phyloP scores from a whole-genome alignment of 2,329 filamentous ascomycete species.

The Cryphonectria japonica region DNA sequence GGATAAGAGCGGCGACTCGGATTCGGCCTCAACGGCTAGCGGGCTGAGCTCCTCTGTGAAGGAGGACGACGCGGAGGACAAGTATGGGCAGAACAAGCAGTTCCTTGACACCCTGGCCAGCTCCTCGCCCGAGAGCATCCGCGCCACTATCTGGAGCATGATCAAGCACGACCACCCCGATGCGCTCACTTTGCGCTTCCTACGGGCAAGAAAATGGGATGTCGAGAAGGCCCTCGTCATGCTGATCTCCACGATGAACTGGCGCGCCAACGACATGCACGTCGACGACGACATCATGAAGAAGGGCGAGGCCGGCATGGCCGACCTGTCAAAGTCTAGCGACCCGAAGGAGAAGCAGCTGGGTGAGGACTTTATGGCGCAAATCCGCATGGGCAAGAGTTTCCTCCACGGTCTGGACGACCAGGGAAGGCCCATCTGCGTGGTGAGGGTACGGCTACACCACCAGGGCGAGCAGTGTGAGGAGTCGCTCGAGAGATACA shows the following conservation, averaged over 20 bases:
- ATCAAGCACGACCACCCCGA: constrained; percentile 95
- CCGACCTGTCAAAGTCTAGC: constrained; percentile 59
- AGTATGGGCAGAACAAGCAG: constrained; percentile 87
- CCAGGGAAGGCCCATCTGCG: constrained; percentile 81
- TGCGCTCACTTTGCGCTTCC: constrained; percentile 77
- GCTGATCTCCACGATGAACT: constrained; percentile 92
- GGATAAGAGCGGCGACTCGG: constrained; percentile 51
- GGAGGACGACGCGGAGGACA: constrained; percentile 72
- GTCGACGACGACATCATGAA: constrained; percentile 88
- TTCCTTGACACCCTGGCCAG: constrained; percentile 81
- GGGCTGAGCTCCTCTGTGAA: constrained; percentile 45
- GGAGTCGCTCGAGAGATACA: constrained; percentile 82
- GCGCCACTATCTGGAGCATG: constrained; percentile 87
- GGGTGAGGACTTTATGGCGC: constrained; percentile 77
- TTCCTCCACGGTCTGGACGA: constrained; percentile 89
- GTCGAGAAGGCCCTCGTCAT: constrained; percentile 91
- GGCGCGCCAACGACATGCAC: constrained; percentile 81
- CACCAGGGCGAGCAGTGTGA: constrained; percentile 81
- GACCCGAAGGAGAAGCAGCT: constrained; percentile 67
- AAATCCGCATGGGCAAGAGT: constrained; percentile 89
- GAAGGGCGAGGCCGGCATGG: constrained; percentile 72
- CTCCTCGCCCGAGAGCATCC: constrained; percentile 76
- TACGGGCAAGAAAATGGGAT: constrained; percentile 94
- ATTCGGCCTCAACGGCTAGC: constrained; percentile 39
- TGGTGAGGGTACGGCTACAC: constrained; percentile 83